phyloP scores from a whole-genome alignment of 257 asterid species.

The Przewalskia tangutica region DNA sequence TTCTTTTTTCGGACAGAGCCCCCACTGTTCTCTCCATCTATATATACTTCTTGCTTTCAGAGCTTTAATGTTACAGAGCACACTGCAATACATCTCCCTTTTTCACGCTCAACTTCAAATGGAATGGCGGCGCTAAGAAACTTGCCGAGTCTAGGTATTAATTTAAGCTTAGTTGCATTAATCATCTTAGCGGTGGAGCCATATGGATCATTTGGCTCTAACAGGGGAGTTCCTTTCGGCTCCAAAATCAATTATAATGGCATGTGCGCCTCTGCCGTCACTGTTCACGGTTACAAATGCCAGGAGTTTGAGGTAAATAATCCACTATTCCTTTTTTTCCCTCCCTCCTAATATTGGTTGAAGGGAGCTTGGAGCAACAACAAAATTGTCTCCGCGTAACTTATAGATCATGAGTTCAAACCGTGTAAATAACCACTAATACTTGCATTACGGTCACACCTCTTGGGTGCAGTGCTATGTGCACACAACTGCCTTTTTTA shows the following conservation, averaged over 20 bases:
- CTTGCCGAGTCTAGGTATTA: constrained; percentile 5
- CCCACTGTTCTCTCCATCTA: not conserved
- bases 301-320: constrained; percentile 44
- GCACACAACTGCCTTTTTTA: no score
- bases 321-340: not conserved
- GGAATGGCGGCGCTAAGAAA: constrained; percentile 20
- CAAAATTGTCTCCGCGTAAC: no score
- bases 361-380: no score
- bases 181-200: constrained; percentile 9
- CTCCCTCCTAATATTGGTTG: not conserved
- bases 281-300: constrained; percentile 54
- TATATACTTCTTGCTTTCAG: not conserved
- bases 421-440: no score
- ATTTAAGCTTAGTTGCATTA: constrained; percentile 6
- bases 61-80: not conserved
- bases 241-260: constrained; percentile 15
- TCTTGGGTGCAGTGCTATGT: no score
- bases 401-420: no score
- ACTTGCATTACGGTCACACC: no score
- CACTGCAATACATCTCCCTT: not conserved
- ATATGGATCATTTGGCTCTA: constrained; percentile 23
- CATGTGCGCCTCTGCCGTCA: constrained; percentile 42
- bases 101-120: not conserved
- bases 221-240: constrained; percentile 16
- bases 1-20: not conserved